Base-by-base conservation (phyloP, 371 early-diverging fungal species). In the Coemansia sp. region DNA sequence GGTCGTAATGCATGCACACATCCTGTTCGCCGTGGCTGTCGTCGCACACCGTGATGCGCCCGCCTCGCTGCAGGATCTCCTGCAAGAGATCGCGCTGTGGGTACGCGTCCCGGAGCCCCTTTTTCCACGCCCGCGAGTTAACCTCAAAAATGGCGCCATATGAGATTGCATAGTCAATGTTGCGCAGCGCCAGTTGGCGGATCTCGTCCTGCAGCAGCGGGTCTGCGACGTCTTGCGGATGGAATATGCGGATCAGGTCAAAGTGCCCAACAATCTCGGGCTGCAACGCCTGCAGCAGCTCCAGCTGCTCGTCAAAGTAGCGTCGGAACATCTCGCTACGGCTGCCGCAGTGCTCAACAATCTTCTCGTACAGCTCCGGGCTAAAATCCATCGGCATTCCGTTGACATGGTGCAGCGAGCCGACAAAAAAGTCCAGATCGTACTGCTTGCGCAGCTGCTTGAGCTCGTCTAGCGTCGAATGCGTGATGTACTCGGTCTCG, bases 251-350 rank as follows among this genome's bases (percentile, higher is more conserved):
- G 5, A 95, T 85, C 50, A 96, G 80, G 77, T 98, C 98, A 78
- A 98, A 93, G 77, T 98, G 98, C 0, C 95, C 97, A 3, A 98
- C 83, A 0, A 96, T 89, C 31, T 84, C 84, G 4, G 98, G 95
- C 57, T 86, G 74, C 1, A 87, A 67, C 5, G 68, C 65, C 31
- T 76, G 75, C 2, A 98, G 66, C 87, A 96, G 83, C 20, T 80
- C 80, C 49, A 79, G 88, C 75, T 98, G 98, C 31, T 84, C 85
- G 71, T 98, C 91, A 85, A 93, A 98, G 68, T 96, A 98, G 0
- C 79, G 81, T 32, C 62, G 73, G 69, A 88, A 95, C 62, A 94
- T 62, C 16, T 20, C 70, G 49, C 54, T 66, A 53, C 79, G 68
- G 50, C 55, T 58, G 8, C 72, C 74, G 41, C 42, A 71, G 34